Evolutionary conservation across 2,329 filamentous ascomycete genomes (phyloP).

Genomic region (Neocatenulostroma microsporum): DNA sequence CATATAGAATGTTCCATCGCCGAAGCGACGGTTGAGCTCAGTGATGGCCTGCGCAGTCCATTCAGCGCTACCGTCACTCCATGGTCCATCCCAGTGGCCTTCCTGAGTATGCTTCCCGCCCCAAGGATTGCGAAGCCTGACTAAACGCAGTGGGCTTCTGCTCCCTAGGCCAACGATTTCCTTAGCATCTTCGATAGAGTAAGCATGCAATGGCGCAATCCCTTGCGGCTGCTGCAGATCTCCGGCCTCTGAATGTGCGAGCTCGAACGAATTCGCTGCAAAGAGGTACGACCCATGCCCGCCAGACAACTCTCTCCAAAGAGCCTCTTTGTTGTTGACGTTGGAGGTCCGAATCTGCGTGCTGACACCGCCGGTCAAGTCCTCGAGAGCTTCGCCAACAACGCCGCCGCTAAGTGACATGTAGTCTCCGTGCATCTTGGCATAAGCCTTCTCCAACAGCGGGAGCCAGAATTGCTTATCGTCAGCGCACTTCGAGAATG

Average conservation of each 20-base stretch:
- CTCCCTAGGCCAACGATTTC: slow-evolving; percentile 30
- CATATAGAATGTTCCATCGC: slow-evolving; percentile 48
- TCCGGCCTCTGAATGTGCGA: slow-evolving; percentile 44
- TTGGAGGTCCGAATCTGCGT: slow-evolving; percentile 45
- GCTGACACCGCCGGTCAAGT: slow-evolving; percentile 48
- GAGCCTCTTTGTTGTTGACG: slow-evolving; percentile 62
- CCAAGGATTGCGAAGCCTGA: slow-evolving; percentile 64
- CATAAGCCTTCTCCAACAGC: slow-evolving; percentile 73
- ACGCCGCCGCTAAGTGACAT: slow-evolving; percentile 66
- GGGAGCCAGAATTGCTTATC: slow-evolving; percentile 74
- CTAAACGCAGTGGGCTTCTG: slow-evolving; percentile 35
- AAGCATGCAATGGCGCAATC: no score
- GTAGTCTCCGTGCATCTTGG: slow-evolving; percentile 77
- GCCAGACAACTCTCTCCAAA: slow-evolving; percentile 75
- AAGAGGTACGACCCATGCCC: slow-evolving; percentile 73
- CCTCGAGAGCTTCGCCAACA: slow-evolving; percentile 54
- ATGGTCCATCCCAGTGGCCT: slow-evolving; percentile 62
- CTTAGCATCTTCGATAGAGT: slow-evolving; percentile 50
- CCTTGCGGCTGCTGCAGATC: no score
- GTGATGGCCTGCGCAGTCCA: slow-evolving; percentile 66
- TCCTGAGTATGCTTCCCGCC: not conserved
- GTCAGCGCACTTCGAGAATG: not conserved
- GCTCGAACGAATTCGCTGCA: slow-evolving; percentile 39
- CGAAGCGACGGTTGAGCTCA: slow-evolving; percentile 21
- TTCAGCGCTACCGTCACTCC: slow-evolving; percentile 75